Evolutionary conservation across 257 asterid species (phyloP), one percentile per base, ranked within the genome.

Genomic region (Apocynum venetum): DNA sequence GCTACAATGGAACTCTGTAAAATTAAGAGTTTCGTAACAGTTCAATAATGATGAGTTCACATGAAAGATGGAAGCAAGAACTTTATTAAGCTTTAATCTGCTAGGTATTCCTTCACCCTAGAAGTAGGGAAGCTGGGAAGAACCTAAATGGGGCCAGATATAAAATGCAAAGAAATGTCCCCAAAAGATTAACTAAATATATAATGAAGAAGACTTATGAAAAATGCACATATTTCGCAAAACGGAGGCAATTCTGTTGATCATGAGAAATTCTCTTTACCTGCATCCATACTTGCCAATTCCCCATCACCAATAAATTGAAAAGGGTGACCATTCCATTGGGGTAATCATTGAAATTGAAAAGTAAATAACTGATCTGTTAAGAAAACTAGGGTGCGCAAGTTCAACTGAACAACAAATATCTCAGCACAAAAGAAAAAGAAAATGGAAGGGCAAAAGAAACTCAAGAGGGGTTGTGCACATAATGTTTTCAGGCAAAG

Each of bases 271-370:
- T 77, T 44, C 74, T 12, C 19, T 55, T 61, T 91, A 95, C 99
- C 98, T 93, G 90, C 97, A 96, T 90, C 99, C 98, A 96, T 10
- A 60, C 85, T 85, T 96, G 99, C 99, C 99, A 93, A 83, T 88
- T 89, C 70, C 99, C 99, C 99, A 93, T 82, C 84, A 96, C 99
- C 77, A 96, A 87, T 86, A 96, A 80, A 80, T 96, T 96, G 92
- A 96, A 96, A 72, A 93, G 98, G 80, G 98, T 89, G 25, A 96
- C 91, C 99, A 96, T 96, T 83, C 99, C 99, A 76, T 87, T 96
- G 79, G 99, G 90, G 81, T 93, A 96, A 84, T 96, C 99, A 77
- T 96, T 96, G 91, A 96, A 96, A 87, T 96, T 96, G 92, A 96
- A 96, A 88, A 96, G 96, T 71, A 93, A 86, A 84, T 96, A 96